Evolutionary conservation across 106 monocot genomes (phyloP), one percentile per base, ranked within the genome.

Genomic region (Dendrobium catenatum): DNA sequence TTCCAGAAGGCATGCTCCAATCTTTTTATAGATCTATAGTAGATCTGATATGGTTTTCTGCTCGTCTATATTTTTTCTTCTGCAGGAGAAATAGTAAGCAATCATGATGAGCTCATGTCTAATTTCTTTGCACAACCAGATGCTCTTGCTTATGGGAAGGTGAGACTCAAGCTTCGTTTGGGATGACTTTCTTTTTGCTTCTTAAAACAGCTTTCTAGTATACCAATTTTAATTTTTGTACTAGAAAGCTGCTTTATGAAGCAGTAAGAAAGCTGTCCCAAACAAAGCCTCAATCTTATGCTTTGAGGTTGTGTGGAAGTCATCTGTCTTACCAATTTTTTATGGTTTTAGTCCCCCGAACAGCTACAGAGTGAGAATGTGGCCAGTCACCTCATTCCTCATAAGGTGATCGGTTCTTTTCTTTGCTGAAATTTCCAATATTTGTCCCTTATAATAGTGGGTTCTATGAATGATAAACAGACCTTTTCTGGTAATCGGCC

Each of bases 51-150:
- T 74, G 5, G 9, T 33, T 43, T 70, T 43, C 5, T 43, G 8
- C 20, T 43, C 74, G 43, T 20, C 40, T 70, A 1, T 70, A 11
- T 3, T 44, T 74, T 42, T 20, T 20, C 44, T 86, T 11, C 81
- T 84, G 51, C 78, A 98, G 97, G 92, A 46, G 97, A 98, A 79
- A 27, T 78, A 42, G 97, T 98, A 33, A 94, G 85, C 68, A 98
- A 98, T 85, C 97, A 98, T 89, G 97, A 98, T 84, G 97, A 98
- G 47, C 90, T 98, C 27, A 98, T 98, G 97, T 98, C 97, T 27
- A 98, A 98, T 82, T 98, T 98, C 77, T 98, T 98, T 88, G 97
- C 97, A 64, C 97, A 98, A 64, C 97, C 97, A 76, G 97, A 98
- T 91, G 97, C 97, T 44, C 97, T 98, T 85, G 97, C 97, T 80